Base-by-base conservation (phyloP, 2,329 filamentous ascomycete species). In the Paecilomyces dactylethromorphus region DNA sequence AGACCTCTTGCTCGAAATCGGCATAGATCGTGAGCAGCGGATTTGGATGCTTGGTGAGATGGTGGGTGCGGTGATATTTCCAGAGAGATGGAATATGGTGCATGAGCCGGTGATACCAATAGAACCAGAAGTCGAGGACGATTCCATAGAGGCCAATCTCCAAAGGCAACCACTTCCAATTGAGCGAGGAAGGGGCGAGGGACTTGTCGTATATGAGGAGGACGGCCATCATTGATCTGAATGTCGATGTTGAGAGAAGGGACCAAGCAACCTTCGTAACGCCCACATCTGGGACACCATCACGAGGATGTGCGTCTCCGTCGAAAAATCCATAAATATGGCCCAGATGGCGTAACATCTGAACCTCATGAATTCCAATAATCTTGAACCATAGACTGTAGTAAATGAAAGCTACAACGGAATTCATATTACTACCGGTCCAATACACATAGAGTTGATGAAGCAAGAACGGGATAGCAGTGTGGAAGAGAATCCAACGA, bases 41-140 rank as follows among this genome's bases (percentile, higher is more conserved):
- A 49, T 73, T 75, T 1, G 74, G 74, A 54, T 77, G 74, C 59
- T 77, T 77, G 54, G 74, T 76, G 33, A 77, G 64, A 60, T 77
- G 75, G 50, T 78, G 75, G 0, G 73, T 77, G 53, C 74, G 70
- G 63, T 78, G 75, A 57, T 69, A 76, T 53, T 73, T 66, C 74
- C 74, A 77, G 11, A 77, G 62, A 3, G 54, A 62, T 39, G 70
- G 66, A 18, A 73, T 55, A 57, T 76, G 72, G 59, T 77, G 74
- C 70, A 74, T 76, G 15, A 64, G 54, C 11, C 74, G 69, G 59
- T 75, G 73, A 59, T 76, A 76, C 67, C 69, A 70, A 64, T 78
- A 78, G 63, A 77, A 78, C 73, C 73, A 78, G 52, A 76, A 75
- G 60, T 77, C 76, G 4, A 78, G 66, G 11, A 77, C 63, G 55